Base-by-base conservation (phyloP, 176 grass and related monocot genomes). In the Avena eriantha region DNA sequence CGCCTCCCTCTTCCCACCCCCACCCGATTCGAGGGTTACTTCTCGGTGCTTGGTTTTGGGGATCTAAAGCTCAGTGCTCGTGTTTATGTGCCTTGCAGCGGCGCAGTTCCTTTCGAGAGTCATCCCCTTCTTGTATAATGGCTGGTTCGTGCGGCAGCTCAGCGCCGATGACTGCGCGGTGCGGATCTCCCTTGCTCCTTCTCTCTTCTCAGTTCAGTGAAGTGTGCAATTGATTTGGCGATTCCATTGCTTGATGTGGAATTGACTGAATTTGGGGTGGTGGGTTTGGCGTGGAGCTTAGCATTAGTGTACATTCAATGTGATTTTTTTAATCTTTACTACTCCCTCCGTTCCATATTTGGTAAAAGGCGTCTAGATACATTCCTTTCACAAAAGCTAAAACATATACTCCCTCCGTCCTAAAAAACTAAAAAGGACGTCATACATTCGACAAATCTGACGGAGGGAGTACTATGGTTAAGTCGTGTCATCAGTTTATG, bases 71-170 rank as follows among this genome's bases (percentile, higher is more conserved):
- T 34, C n/a, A 10, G 21, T 72, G 43, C 3, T 88, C 35, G 15
- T 22, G 34, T 70, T 17, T 78, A 14, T 77, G 69, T 63, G 15
- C 82, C 48, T 84, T 88, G 69, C 83, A 96, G 97, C 97, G 66
- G 95, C 97, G 9, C 97, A 99, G 84, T 90, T 99, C 74, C 80
- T 99, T 45, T 94, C 97, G n/a, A 94, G 94, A 69, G 49, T 82
- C 29, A 91, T 96, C 73, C 97, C 94, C 1, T 99, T 99, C 88
- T 34, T 99, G 12, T 99, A 91, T 88, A 99, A 99, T 81, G 74
- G 87, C 29, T 99, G 94, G 97, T 96, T 96, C 76, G 92, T 99
- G 87, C 95, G 97, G 71, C 90, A 96, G 46, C 97, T 99, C 71
- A 86, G 58, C 76, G 88, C 80, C 55, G 88, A 91, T 18, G 94